A percentile compares a stretch with the other conserved stretches of the same genome.
These are phyloP conservation scores for Nyssa sinensis DNA, from an alignment of 148 eudicot genomes.

Conservation along the genomic window DNA sequence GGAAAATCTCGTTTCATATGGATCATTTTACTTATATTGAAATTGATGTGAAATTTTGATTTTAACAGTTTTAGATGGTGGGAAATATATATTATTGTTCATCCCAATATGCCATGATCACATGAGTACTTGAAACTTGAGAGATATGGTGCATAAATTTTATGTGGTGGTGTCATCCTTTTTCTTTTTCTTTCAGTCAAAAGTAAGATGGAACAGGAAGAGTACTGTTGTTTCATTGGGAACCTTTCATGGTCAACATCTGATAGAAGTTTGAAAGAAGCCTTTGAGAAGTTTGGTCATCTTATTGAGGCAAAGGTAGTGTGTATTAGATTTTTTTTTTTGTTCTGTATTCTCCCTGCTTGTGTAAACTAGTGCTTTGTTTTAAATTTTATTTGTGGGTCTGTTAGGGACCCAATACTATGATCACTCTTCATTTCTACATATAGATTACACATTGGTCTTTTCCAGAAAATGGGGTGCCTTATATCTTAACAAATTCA, in stretches of 20 bases:
- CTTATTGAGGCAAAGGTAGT: slow-evolving; percentile 68
- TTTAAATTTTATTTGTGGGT: no score
- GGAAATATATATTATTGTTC: not conserved
- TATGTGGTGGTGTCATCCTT: not conserved
- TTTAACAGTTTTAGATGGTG: not conserved
- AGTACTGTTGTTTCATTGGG: slow-evolving; percentile 69
- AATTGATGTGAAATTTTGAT: not conserved
- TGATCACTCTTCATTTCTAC: not conserved
- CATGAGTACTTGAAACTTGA: not conserved
- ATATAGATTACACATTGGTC: not conserved
- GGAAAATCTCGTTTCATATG: not conserved
- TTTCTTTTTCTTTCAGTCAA: not conserved
- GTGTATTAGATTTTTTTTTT: no score
- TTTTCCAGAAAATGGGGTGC: not conserved
- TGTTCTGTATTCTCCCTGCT: not conserved
- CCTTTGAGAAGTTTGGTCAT: slow-evolving; percentile 65
- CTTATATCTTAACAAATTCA: not conserved
- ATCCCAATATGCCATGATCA: not conserved
- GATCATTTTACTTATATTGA: no score
- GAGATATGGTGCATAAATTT: not conserved
- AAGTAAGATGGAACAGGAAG: slow-evolving; percentile 43
- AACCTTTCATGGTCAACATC: slow-evolving; percentile 75
- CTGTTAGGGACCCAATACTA: not conserved
- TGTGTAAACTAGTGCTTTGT: no score
- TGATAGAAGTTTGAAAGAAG: slow-evolving; percentile 64